Conservation (phyloP, 2,329 filamentous ascomycete genomes). For the Dactylellina leptospora region DNA sequence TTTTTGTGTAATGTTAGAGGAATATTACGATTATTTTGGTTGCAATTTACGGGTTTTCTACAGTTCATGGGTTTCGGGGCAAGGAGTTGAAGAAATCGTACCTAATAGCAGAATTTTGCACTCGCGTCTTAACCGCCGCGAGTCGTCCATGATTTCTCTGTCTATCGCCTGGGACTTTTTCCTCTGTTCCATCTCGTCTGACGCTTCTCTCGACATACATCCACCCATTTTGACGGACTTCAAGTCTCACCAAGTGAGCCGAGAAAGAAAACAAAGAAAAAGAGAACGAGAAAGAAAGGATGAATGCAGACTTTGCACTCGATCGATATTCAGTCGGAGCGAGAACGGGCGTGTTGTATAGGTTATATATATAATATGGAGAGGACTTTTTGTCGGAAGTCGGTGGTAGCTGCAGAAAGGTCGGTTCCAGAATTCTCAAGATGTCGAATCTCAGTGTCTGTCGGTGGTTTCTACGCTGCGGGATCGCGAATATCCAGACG, state of each 20-base stretch:
- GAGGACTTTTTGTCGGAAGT: constrained; percentile 16
- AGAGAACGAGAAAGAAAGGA: constrained; percentile 15
- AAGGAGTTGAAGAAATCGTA: constrained; percentile 64
- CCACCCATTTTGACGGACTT: constrained; percentile 76
- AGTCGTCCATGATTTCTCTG: constrained; percentile 91
- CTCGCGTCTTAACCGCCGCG: constrained; percentile 88
- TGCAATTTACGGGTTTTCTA: too few species aligned
- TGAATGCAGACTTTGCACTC: constrained; percentile 37
- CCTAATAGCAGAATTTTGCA: constrained; percentile 98
- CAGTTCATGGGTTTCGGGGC: too few species aligned
- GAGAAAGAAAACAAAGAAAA: constrained; percentile 21
- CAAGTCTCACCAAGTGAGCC: constrained; percentile 21
- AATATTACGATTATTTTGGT: too few species aligned
- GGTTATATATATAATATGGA: constrained; percentile 9
- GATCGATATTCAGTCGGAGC: too few species aligned
- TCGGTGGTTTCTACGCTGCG: too few species aligned
- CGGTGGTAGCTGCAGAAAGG: constrained; percentile 5
- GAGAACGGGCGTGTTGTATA: too few species aligned
- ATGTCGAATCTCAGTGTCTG: constrained; percentile 20
- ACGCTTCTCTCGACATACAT: constrained; percentile 85
- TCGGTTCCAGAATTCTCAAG: not conserved
- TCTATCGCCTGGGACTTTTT: constrained; percentile 97
- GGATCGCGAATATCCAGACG: constrained; percentile 17
- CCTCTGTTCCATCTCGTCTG: constrained; percentile 87
- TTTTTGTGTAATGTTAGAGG: too few species aligned